Evolutionary conservation across 108 stramenopile species (phyloP).

Genomic region (Epithemia pelagica): DNA sequence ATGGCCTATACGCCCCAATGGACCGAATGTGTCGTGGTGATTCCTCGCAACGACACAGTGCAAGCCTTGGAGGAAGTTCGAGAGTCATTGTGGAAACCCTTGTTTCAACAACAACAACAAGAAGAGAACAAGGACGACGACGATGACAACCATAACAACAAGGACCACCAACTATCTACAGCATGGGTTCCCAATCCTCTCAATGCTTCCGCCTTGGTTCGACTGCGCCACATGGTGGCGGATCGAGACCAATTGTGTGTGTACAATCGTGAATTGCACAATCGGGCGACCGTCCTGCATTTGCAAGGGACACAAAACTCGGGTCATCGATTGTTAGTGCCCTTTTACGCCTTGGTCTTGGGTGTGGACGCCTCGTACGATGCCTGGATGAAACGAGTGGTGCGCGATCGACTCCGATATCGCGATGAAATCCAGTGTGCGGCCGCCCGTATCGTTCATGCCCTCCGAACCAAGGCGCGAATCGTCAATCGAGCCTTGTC

Average conservation of each 20-base stretch:
- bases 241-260: conserved; percentile 40
- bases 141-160: conserved; percentile 13
- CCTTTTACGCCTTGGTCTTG: conserved; percentile 75
- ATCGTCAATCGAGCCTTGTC: conserved; percentile 20
- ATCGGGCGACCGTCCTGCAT: conserved; percentile 58
- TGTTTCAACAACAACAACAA: neutral
- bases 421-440: conserved; percentile 79
- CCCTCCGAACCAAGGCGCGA: conserved; percentile 25
- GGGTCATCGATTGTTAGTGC: conserved; percentile 54
- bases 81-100: conserved; percentile 29
- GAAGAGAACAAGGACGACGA: neutral
- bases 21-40: conserved; percentile 66
- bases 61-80: conserved; percentile 43
- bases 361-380: conserved; percentile 67
- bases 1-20: conserved; percentile 41
- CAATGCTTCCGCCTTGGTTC: conserved; percentile 40
- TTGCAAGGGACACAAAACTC: conserved; percentile 43
- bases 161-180: conserved; percentile 43
- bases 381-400: conserved; percentile 63
- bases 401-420: conserved; percentile 71
- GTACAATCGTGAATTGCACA: too few species aligned
- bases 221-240: conserved; percentile 46
- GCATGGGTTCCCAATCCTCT: conserved; percentile 66
- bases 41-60: conserved; percentile 39
- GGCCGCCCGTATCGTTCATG: conserved; percentile 62